Base-by-base conservation (phyloP, 768 basidiomycete species). In the Butyriboletus loyo region DNA sequence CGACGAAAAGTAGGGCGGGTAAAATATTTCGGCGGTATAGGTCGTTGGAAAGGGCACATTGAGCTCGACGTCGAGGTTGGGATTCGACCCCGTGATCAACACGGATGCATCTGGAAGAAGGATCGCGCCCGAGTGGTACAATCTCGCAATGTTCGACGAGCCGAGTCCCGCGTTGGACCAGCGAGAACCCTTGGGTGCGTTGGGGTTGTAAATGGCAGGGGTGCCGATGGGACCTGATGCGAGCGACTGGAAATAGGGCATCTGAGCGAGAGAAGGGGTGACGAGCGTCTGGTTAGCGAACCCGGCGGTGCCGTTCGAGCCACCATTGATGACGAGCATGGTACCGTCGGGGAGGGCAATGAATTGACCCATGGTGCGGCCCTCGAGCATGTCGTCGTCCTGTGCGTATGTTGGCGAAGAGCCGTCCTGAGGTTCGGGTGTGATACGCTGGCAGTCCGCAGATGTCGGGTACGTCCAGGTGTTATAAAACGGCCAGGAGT, bases 81-180 rank as follows among this genome's bases (percentile, higher is more conserved):
- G 94, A 73, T 98, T 98, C 30, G 91, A 92, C 7, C 96, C 96
- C 28, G 91, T 92, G 58, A 96, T 80, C 44, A 97, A 69, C 34
- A 98, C 85, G 3, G 89, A 89, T 1, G 82, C 90, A 54, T 89
- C 93, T 9, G 92, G 87, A 15, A 98, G 82, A 24, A 98, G 80
- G n/a, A 95, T 79, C 9, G 92, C 94, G 0, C 83, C 81, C 0
- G 93, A 96, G 72, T 98, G 96, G 71, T 98, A 98, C 63, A 98
- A 70, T 49, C 94, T 79, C 40, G 93, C 77, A 53, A 94, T 86
- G 14, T 58, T 75, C 0, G 87, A 84, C 0, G 81, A 75, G 6
- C 66, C 64, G 8, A 94, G 68, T 19, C 87, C 86, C 0, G 77
- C 75, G 35, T 77, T 84, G 34, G 87, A 86, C 89, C 86, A 93